phyloP scores from a whole-genome alignment of 768 basidiomycete species.

The Pleurotus salmoneostramineus region DNA sequence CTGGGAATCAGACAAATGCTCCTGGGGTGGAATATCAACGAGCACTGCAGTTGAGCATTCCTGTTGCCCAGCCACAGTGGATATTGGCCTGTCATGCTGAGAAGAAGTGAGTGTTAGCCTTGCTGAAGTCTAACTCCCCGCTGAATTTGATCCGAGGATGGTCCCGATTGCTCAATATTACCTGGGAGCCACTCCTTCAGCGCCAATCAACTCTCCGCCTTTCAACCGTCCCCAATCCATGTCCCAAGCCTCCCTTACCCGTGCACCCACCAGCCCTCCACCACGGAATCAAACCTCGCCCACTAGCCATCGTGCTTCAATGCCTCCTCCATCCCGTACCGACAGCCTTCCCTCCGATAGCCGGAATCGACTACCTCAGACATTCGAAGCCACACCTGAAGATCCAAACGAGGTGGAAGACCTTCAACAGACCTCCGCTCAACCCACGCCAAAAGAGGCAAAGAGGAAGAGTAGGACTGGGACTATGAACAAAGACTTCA shows the following conservation, averaged over 20 bases:
- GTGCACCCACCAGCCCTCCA: conserved; percentile 34
- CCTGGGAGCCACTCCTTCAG: conserved; percentile 61
- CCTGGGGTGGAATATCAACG: conserved; percentile 91
- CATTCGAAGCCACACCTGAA: conserved; percentile 52
- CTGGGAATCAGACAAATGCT: conserved; percentile 47
- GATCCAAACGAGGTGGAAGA: conserved; percentile 27
- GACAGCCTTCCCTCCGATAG: conserved; percentile 28
- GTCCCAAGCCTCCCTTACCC: conserved; percentile 60
- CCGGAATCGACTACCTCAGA: conserved; percentile 14
- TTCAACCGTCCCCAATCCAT: conserved; percentile 66
- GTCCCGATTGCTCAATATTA: conserved; percentile 81
- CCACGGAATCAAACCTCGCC: conserved; percentile 25
- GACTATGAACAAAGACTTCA: conserved; percentile 77
- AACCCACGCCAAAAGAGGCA: conserved; percentile 19
- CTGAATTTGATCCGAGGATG: conserved; percentile 48
- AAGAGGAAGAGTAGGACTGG: conserved; percentile 56
- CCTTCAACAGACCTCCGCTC: conserved; percentile 12
- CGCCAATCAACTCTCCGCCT: conserved; percentile 36
- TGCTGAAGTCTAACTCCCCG: too few species aligned
- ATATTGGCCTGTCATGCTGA: conserved; percentile 85
- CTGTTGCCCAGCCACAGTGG: conserved; percentile 95
- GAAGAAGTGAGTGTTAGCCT: conserved; percentile 55
- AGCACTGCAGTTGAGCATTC: conserved; percentile 91
- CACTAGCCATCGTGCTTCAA: conserved; percentile 56
- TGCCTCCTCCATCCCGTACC: conserved; percentile 55